These are phyloP conservation scores for Gyrodon lividus DNA, from an alignment of 768 basidiomycete species.

Conservation along the genomic window DNA sequence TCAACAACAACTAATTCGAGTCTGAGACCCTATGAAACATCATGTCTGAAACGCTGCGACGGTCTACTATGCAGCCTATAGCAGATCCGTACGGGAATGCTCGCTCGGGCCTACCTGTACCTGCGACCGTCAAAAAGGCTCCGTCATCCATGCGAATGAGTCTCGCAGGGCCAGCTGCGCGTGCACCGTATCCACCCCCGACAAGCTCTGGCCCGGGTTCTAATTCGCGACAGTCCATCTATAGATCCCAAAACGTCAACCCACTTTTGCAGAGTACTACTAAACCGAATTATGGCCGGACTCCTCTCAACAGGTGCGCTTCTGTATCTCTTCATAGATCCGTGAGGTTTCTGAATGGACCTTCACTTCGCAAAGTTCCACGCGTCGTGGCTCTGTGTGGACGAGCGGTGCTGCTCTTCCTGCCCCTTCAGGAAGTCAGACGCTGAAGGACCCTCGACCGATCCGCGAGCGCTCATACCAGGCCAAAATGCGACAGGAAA, in stretches of 20 bases:
- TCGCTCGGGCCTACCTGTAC: slow-evolving; percentile 71
- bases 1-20: slow-evolving; percentile 3
- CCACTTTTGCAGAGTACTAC: slow-evolving; percentile 67
- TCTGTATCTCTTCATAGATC: slow-evolving; percentile 1
- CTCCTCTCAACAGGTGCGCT: slow-evolving; percentile 67
- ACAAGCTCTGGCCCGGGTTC: slow-evolving; percentile 36
- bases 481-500: slow-evolving; percentile 72
- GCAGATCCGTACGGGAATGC: slow-evolving; percentile 47
- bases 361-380: slow-evolving; percentile 44
- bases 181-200: slow-evolving; percentile 48
- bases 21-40: background rate
- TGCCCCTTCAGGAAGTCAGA: slow-evolving; percentile 53
- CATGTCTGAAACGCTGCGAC: slow-evolving; percentile 51
- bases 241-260: slow-evolving; percentile 67
- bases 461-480: slow-evolving; percentile 77
- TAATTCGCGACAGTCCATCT: slow-evolving; percentile 67
- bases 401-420: slow-evolving; percentile 44
- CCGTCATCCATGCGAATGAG: slow-evolving; percentile 58
- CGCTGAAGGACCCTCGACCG: slow-evolving; percentile 72
- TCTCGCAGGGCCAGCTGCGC: slow-evolving; percentile 70
- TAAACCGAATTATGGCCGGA: slow-evolving; percentile 67
- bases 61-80: slow-evolving; percentile 57
- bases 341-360: slow-evolving; percentile 6
- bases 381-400: slow-evolving; percentile 78
- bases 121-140: slow-evolving; percentile 73